Percentiles rank a stretch among this genome's conserved stretches.
Conservation (phyloP, 768 basidiomycete genomes). For the Xerocomellus intermedius region DNA sequence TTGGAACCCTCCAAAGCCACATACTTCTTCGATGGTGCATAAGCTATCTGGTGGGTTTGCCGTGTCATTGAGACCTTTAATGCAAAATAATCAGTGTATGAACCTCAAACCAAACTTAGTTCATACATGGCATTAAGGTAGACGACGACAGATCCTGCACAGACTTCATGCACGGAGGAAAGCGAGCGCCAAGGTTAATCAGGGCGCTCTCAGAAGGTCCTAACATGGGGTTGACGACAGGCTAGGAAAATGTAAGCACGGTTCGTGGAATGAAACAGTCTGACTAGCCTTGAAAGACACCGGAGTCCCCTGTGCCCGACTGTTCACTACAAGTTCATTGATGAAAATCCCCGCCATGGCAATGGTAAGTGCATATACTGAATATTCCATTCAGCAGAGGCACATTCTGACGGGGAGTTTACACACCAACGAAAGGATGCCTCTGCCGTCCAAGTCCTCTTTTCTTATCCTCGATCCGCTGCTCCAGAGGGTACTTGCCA, state of each 20-base stretch:
- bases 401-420: not conserved
- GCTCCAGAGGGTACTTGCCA: constrained; percentile 63
- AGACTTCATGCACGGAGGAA: constrained; percentile 88
- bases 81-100: constrained; percentile 1
- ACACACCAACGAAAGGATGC: constrained; percentile 74
- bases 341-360: constrained; percentile 76
- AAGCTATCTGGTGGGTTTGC: constrained; percentile 67
- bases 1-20: constrained; percentile 80
- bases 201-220: constrained; percentile 85
- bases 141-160: constrained; percentile 56
- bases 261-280: not conserved
- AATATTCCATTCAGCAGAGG: not conserved
- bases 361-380: constrained; percentile 63
- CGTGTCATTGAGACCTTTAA: constrained; percentile 76
- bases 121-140: constrained; percentile 58
- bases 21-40: constrained; percentile 80
- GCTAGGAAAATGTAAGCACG: constrained; percentile 41
- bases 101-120: constrained; percentile 2
- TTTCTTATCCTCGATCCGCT: constrained; percentile 86
- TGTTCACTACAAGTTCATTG: constrained; percentile 81
- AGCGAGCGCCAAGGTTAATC: constrained; percentile 87
- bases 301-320: constrained; percentile 72
- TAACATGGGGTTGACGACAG: constrained; percentile 84
- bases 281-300: constrained; percentile 75
- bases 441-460: constrained; percentile 80